Conservation (phyloP, 2,329 filamentous ascomycete species). For the Colletotrichum paranaense region DNA sequence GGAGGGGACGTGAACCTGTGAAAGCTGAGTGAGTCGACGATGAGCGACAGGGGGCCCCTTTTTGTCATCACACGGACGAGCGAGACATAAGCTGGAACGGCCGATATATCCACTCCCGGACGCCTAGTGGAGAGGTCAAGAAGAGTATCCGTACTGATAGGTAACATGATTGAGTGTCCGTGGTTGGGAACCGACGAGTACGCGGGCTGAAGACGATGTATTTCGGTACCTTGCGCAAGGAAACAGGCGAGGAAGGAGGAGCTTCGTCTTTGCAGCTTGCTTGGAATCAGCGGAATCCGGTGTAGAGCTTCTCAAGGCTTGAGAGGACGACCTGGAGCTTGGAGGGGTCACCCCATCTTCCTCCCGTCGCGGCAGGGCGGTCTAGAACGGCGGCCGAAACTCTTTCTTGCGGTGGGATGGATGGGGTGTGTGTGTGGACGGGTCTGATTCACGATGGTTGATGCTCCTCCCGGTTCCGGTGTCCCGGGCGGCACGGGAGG, state of each 20-base stretch:
- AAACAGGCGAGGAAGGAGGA: neutral
- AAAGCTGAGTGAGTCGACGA: neutral
- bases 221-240: neutral
- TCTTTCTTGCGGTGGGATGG: neutral
- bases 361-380: neutral
- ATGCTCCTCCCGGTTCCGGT: constrained; percentile 18
- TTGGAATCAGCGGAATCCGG: neutral
- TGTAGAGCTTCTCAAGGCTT: neutral
- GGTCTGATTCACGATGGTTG: neutral
- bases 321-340: neutral
- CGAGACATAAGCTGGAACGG: constrained; percentile 32
- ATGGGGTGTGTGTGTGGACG: neutral
- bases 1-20: neutral
- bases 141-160: neutral
- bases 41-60: constrained; percentile 5
- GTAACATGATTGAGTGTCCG: neutral
- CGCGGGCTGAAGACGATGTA: constrained; percentile 13
- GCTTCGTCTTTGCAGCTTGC: neutral
- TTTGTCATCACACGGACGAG: constrained; percentile 24
- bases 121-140: neutral
- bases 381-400: constrained; percentile 11
- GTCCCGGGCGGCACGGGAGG: constrained; percentile 23
- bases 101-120: constrained; percentile 26
- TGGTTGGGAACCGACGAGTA: neutral
- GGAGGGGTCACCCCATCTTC: constrained; percentile 7